A percentile compares a stretch with the other conserved stretches of the same genome.
These are phyloP conservation scores for Starmerella sp. DNA, from an alignment of 805 yeast species.

Conservation along the genomic window DNA sequence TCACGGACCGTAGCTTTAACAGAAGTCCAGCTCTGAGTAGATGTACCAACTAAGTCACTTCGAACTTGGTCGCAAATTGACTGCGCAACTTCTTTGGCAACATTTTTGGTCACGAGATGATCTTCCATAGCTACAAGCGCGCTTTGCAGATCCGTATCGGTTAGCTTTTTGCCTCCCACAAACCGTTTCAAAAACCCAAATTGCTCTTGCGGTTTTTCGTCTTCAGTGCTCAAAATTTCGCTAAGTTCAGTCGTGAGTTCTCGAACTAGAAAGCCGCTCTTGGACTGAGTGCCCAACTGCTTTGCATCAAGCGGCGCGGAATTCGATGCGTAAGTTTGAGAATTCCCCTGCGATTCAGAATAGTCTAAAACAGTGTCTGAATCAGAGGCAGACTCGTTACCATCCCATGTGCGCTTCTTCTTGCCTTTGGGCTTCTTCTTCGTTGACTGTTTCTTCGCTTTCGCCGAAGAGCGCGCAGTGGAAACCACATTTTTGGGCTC, in stretches of 20 bases:
- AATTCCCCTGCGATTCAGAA: slow-evolving; percentile 32
- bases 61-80: slow-evolving; percentile 60
- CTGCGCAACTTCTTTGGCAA: slow-evolving; percentile 80
- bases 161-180: slow-evolving; percentile 59
- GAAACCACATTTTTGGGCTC: neutral
- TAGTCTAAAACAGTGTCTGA: slow-evolving; percentile 43
- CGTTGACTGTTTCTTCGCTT: neutral
- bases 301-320: slow-evolving; percentile 25
- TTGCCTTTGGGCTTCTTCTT: slow-evolving; percentile 24
- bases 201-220: slow-evolving; percentile 28
- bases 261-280: slow-evolving; percentile 51
- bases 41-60: slow-evolving; percentile 57
- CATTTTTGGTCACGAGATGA: slow-evolving; percentile 74
- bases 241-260: slow-evolving; percentile 48
- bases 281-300: slow-evolving; percentile 35
- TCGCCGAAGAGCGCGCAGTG: neutral
- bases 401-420: slow-evolving; percentile 49
- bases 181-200: slow-evolving; percentile 50
- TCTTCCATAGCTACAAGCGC: slow-evolving; percentile 57
- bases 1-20: slow-evolving; percentile 56
- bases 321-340: slow-evolving; percentile 21
- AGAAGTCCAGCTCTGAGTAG: slow-evolving; percentile 62
- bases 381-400: slow-evolving; percentile 38
- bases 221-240: slow-evolving; percentile 28
- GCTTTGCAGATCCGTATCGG: slow-evolving; percentile 51